These are phyloP conservation scores for Blastocystis sp. DNA, from an alignment of 352 stramenopile genomes.

Conservation along the genomic window DNA sequence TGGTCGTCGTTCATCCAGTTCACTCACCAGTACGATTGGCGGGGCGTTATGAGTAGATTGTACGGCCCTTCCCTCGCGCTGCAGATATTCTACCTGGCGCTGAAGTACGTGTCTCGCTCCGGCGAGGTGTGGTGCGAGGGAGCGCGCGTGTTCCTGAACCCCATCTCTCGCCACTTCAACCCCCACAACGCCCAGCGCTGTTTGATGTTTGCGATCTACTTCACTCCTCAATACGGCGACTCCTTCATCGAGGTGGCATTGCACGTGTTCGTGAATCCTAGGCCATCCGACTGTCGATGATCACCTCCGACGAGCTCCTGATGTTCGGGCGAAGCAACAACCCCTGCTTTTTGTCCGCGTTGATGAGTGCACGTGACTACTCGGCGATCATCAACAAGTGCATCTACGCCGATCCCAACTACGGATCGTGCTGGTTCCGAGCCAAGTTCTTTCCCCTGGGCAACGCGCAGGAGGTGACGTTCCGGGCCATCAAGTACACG, in stretches of 20 bases:
- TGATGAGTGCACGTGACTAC: neutral
- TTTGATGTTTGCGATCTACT: constrained; percentile 78
- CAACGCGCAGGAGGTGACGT: neutral
- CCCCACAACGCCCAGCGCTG: constrained; percentile 70
- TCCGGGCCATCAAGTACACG: constrained; percentile 17
- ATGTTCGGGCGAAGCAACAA: constrained; percentile 15
- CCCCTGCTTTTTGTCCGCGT: neutral
- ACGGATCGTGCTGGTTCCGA: constrained; percentile 41
- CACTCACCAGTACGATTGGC: constrained; percentile 6
- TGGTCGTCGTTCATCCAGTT: constrained; percentile 57
- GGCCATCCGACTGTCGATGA: constrained; percentile 37
- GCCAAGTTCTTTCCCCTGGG: constrained; percentile 19
- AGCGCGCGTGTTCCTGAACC: constrained; percentile 71
- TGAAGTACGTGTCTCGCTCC: constrained; percentile 77
- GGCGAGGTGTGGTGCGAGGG: constrained; percentile 83
- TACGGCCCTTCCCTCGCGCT: constrained; percentile 69
- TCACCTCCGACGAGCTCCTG: neutral
- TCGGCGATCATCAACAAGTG: neutral
- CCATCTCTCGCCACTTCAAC: constrained; percentile 75
- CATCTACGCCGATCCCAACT: constrained; percentile 20
- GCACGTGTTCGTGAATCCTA: neutral
- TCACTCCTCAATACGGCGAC: constrained; percentile 82
- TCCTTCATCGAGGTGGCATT: constrained; percentile 74
- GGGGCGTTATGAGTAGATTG: neutral
- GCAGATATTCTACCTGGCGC: constrained; percentile 67